These are phyloP conservation scores for Teratosphaeria nubilosa DNA, from an alignment of 2,329 filamentous ascomycete species.

Conservation along the genomic window DNA sequence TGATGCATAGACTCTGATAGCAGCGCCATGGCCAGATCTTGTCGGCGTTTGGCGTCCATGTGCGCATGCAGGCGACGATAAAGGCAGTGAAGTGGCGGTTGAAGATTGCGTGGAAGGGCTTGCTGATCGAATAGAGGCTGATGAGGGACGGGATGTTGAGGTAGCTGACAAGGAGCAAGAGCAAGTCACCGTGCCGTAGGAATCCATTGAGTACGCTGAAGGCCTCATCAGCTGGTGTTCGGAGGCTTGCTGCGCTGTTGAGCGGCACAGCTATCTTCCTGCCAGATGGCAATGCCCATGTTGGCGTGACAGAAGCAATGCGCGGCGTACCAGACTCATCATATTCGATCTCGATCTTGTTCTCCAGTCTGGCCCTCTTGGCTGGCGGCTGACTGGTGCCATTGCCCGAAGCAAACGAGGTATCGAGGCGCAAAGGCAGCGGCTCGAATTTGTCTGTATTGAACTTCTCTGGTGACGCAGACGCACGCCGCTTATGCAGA, in stretches of 20 bases:
- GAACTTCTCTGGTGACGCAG: constrained; percentile 20
- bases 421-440: constrained; percentile 10
- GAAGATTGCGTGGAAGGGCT: constrained; percentile 50
- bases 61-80: constrained; percentile 45
- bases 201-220: constrained; percentile 28
- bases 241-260: not conserved
- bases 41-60: constrained; percentile 46
- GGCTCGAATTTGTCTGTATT: constrained; percentile 16
- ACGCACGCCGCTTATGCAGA: constrained; percentile 17
- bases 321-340: constrained; percentile 13
- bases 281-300: constrained; percentile 4
- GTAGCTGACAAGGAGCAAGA: constrained; percentile 45
- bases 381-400: constrained; percentile 3
- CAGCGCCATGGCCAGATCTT: constrained; percentile 51
- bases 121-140: constrained; percentile 54
- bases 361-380: constrained; percentile 11
- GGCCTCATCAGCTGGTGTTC: constrained; percentile 2
- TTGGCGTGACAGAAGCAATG: constrained; percentile 7
- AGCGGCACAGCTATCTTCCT: constrained; percentile 1
- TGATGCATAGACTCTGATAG: constrained; percentile 48
- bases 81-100: constrained; percentile 50
- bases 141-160: constrained; percentile 49
- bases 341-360: constrained; percentile 15
- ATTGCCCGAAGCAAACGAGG: not conserved
- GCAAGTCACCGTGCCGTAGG: constrained; percentile 37